Evolutionary conservation across 2,329 filamentous ascomycete genomes (phyloP), one percentile per base, ranked within the genome.

Genomic region (Pseudonectria foliicola): DNA sequence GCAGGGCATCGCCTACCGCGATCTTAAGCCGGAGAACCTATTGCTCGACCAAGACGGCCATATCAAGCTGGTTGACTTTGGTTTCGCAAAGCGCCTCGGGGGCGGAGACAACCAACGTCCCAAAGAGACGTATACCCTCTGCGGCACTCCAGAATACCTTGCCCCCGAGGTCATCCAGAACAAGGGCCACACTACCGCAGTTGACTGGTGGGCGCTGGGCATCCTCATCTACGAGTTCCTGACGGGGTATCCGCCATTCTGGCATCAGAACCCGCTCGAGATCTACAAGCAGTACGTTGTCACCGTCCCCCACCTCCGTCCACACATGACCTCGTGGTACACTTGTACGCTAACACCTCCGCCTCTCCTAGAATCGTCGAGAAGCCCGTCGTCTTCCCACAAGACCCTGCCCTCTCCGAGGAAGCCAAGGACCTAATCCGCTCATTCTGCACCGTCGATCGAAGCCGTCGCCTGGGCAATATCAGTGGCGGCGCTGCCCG

Each of bases 181-280:
- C 56, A 87, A 85, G 55, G 85, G 82, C 10, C 78, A 82, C 53
- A 80, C 75, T 3, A 79, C 75, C 3, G 83, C 85, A 11, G 85
- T 90, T 25, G 85, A 90, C 65, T 90, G 85, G 85, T 90, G 85
- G 85, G 85, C 85, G 1, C 69, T 92, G 47, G 85, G 85, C 16
- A 88, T 90, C 46, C 62, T 92, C 37, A 80, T 90, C 39, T 90
- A 87, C 59, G 85, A 92, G 55, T 90, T 90, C 54, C 64, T 90
- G 31, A 87, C 85, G 8, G 85, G 85, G 18, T 88, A 89, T 53
- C 85, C 85, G 11, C 85, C 85, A 1, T 92, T 90, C 55, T 92
- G 85, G 83, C 81, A 89, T 54, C 80, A 85, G 45, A 90, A 88
- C 46, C 85, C 85, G 2, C 85, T 90, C 46, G 85, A 89, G 57